Base-by-base conservation (phyloP, 768 basidiomycete genomes). In the Trametes punicea region DNA sequence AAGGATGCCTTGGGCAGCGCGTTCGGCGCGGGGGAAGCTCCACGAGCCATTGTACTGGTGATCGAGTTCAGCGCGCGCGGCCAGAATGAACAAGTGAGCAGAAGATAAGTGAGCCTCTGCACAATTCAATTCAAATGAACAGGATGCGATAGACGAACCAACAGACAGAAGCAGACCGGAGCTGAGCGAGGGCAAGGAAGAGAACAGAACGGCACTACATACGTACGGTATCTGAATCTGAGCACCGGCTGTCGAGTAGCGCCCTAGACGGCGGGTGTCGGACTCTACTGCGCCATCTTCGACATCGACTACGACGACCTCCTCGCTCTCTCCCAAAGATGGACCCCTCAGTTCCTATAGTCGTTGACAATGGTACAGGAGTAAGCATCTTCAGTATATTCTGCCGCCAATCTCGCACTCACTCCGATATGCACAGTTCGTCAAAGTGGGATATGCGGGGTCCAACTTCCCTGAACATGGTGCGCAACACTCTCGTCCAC, bases 1-100 rank as follows among this genome's bases (percentile, higher is more conserved):
- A 87, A 90, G 25, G 82, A 80, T n/a, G 83, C 83, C 57, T 82
- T 84, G 30, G 88, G 88, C 31, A 90, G 69, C 2, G 72, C 67
- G 4, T 47, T 62, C 42, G 75, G 76, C 21, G 65, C 66, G 25
- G 76, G 73, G 0, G 73, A 72, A 41, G 69, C 69, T 6, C 74
- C 74, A 33, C 76, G 75, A 31, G 73, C 69, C 76, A 77, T 77
- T 15, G 5, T 38, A 38, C 16, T 38, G 34, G 11, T 47, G 42
- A 36, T 50, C 48, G 50, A 26, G 23, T n/a, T 29, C 36, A 29
- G 46, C 25, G 36, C 46, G 23, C 27, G 3, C 25, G 25, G n/a
- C 20, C 15, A 46, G 47, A 3, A 8, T 5, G 23, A 9, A 4
- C 11, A 26, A 31, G 21, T 13, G 40, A 20, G 6, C 4, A 3